Evolutionary conservation across 2,329 filamentous ascomycete genomes (phyloP), one percentile per base, ranked within the genome.

Genomic region (Myriosclerotinia curreyana): DNA sequence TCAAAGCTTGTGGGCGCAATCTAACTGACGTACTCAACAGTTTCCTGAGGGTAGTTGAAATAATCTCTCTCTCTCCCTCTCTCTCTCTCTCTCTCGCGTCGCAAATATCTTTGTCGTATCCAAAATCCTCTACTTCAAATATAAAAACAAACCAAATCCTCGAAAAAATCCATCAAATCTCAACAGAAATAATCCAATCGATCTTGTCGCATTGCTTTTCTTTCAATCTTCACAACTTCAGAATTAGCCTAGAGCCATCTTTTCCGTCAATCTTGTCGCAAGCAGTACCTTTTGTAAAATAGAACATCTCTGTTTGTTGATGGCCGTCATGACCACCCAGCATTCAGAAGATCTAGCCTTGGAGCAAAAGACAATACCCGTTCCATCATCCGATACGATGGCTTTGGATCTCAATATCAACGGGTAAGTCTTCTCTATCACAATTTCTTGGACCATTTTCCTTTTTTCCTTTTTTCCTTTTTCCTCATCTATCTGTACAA

Each of bases 321-420:
- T 79, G 77, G 79, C 80, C 79, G 78, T 78, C 72, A 84, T 84
- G 82, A 79, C 81, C 68, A 81, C 81, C 70, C 60, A 62, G 40
- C 79, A 64, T 67, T 65, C 73, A 65, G 71, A 73, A 65, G 68
- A 71, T 53, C 70, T 72, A 62, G 69, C 74, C 55, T 70, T 78
- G 72, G 82, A 82, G 71, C 75, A 81, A 71, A 86, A 85, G 77
- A 76, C 78, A 73, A 78, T 76, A 73, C 77, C 80, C 67, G 71
- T 74, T 74, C 73, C 76, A 75, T 76, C 78, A 71, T 75, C 77
- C 72, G 79, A 80, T 71, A 79, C 78, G 70, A 83, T 83, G 80
- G 78, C 80, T 65, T 76, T 83, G 64, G 79, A 84, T 71, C 74
- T 77, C 66, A 78, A 81, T 52, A 77, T 82, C 71, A 85, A 86